phyloP scores from a whole-genome alignment of 2,329 filamentous ascomycete species.

The Neofusicoccum ribis region DNA sequence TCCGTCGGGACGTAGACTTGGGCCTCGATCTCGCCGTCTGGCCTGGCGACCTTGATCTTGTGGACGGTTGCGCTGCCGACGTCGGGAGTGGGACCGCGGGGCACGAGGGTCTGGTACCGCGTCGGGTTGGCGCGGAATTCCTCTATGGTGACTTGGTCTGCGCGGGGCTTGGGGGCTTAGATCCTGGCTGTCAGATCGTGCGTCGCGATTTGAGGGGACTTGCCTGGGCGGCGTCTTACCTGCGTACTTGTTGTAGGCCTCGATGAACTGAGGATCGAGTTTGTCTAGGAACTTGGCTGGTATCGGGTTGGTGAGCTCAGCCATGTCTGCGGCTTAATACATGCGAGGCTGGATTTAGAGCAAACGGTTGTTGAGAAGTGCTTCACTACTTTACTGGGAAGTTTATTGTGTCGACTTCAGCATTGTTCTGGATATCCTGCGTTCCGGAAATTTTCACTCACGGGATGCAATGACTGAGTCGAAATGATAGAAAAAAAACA shows the following conservation, averaged over 20 bases:
- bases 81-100: slow-evolving; percentile 33
- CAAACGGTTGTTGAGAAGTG: no score
- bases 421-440: no score
- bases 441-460: no score
- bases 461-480: no score
- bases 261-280: slow-evolving; percentile 43
- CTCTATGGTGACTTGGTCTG: neutral
- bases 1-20: slow-evolving; percentile 37
- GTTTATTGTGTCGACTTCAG: no score
- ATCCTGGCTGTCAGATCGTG: slow-evolving; percentile 21
- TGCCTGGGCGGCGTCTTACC: slow-evolving; percentile 26
- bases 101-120: slow-evolving; percentile 26
- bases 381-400: no score
- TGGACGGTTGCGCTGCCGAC: slow-evolving; percentile 30
- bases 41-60: neutral
- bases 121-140: slow-evolving; percentile 18
- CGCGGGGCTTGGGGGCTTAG: slow-evolving; percentile 26
- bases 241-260: slow-evolving; percentile 39
- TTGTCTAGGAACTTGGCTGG: slow-evolving; percentile 25
- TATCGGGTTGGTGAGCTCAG: neutral
- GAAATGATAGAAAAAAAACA: no score
- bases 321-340: neutral
- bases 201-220: no score
- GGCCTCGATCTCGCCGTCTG: slow-evolving; percentile 16
- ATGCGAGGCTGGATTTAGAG: neutral